phyloP scores from a whole-genome alignment of 2,329 filamentous ascomycete species.

The Waltergamsia citrina region DNA sequence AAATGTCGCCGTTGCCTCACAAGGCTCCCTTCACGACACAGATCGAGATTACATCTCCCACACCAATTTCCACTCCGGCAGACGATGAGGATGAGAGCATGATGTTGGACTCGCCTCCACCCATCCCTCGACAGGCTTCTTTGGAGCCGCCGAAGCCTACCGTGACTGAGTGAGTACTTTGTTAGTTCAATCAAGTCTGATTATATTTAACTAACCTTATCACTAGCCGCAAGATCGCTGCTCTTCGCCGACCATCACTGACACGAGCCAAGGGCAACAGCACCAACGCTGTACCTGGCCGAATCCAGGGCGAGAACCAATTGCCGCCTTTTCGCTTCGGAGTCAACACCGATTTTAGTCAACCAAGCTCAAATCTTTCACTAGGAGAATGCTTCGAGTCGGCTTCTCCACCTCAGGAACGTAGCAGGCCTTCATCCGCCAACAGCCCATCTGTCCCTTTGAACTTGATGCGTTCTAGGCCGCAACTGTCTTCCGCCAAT shows the following conservation, averaged over 20 bases:
- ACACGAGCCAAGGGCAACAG: constrained; percentile 67
- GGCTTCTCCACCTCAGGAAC: constrained; percentile 65
- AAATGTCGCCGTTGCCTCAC: constrained; percentile 87
- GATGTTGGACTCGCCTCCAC: constrained; percentile 47
- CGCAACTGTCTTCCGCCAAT: constrained; percentile 48
- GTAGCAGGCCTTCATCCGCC: constrained; percentile 48
- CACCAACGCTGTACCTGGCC: constrained; percentile 53
- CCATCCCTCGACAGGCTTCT: constrained; percentile 33
- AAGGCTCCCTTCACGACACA: constrained; percentile 62
- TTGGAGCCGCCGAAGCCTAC: constrained; percentile 39
- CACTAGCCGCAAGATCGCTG: constrained; percentile 56
- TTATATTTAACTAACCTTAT: constrained; percentile 12
- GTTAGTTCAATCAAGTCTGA: constrained; percentile 9
- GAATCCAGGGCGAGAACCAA: constrained; percentile 52
- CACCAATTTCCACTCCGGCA: constrained; percentile 43
- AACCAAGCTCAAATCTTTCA: constrained; percentile 39
- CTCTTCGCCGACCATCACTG: constrained; percentile 65
- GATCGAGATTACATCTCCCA: constrained; percentile 63
- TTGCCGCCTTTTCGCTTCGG: constrained; percentile 71
- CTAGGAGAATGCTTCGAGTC: constrained; percentile 71
- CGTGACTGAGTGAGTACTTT: constrained; percentile 40
- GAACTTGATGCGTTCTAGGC: constrained; percentile 53
- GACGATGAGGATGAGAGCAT: constrained; percentile 35
- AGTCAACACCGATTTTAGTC: constrained; percentile 16
- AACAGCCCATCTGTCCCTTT: constrained; percentile 47